A percentile compares a stretch with the other conserved stretches of the same genome.
These are phyloP conservation scores for Rhizoclosmatium sp. DNA, from an alignment of 192 early-diverging fungal species.

Conservation along the genomic window DNA sequence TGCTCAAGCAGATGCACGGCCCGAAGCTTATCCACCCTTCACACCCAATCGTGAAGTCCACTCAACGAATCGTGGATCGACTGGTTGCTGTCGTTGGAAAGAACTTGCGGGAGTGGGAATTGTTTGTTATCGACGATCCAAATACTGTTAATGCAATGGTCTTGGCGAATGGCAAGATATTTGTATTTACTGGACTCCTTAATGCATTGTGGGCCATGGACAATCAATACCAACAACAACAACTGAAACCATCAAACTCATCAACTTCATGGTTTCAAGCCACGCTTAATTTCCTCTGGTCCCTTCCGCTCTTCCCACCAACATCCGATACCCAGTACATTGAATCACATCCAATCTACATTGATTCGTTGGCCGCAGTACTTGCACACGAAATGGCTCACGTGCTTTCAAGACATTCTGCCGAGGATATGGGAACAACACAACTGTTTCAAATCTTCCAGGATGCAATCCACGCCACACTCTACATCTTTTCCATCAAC, in stretches of 20 bases:
- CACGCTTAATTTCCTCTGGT: neutral
- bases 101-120: constrained; percentile 46
- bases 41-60: neutral
- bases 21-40: constrained; percentile 29
- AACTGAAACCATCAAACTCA: neutral
- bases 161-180: constrained; percentile 50
- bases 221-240: neutral
- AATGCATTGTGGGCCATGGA: constrained; percentile 13
- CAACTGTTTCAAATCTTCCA: constrained; percentile 37
- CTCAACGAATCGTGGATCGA: neutral
- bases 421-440: constrained; percentile 42
- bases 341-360: neutral
- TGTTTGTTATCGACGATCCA: constrained; percentile 49
- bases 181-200: constrained; percentile 55
- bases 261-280: neutral
- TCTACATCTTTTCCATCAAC: constrained; percentile 53
- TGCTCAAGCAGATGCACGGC: constrained; percentile 19
- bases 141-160: constrained; percentile 53
- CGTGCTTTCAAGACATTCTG: constrained; percentile 46
- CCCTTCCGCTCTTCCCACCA: neutral
- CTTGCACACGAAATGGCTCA: constrained; percentile 54
- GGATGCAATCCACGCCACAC: constrained; percentile 45
- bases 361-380: constrained; percentile 47
- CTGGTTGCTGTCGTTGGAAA: constrained; percentile 18
- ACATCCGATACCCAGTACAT: neutral